Base-by-base conservation (phyloP, 2,329 filamentous ascomycete species). In the Venturia asperata region DNA sequence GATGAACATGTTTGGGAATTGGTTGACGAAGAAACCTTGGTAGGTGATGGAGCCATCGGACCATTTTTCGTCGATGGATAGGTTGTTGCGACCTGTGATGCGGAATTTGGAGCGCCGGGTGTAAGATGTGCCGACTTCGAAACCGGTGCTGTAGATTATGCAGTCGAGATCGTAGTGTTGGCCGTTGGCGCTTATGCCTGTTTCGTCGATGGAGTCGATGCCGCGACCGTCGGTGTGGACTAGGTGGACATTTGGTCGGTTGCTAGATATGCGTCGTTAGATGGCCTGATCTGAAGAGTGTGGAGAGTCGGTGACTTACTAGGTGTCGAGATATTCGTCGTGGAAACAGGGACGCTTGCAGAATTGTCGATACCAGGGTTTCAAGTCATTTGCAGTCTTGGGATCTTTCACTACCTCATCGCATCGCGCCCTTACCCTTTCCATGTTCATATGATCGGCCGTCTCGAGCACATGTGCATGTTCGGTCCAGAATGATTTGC, bases 271-370 rank as follows among this genome's bases (percentile, higher is more conserved):
- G 7, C 15, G 4, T 17, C 13, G 24, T 34, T 34, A 56, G 49
- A 2, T 15, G 6, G 1, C 3, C 2, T 19, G 17, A 5, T 47
- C 9, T 7, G 45, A 2, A 3, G 6, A 6, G 30, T 6, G 5
- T 47, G 15, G 5, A 47, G 5, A 3, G 34, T 27, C 3, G 30
- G 5, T 7, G 19, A 42, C 58, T 30, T 42, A 61, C 58, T 42
- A 87, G 0, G 79, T 66, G 13, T 76, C 70, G 2, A 86, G 78
- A 69, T 83, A 86, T 10, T 79, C 77, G 69, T 86, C 82, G 72
- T 82, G 82, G 72, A 85, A 86, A 39, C 77, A 81, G 0, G 85
- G 85, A 0, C 86, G 80, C 72, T 88, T 88, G 76, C 86, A 88
- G 80, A 82, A 86, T 0, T 74, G 73, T 0, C 82, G 79, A 79